Evolutionary conservation across 192 early-diverging fungal genomes (phyloP), one percentile per base, ranked within the genome.

Genomic region (Funneliformis geosporum): DNA sequence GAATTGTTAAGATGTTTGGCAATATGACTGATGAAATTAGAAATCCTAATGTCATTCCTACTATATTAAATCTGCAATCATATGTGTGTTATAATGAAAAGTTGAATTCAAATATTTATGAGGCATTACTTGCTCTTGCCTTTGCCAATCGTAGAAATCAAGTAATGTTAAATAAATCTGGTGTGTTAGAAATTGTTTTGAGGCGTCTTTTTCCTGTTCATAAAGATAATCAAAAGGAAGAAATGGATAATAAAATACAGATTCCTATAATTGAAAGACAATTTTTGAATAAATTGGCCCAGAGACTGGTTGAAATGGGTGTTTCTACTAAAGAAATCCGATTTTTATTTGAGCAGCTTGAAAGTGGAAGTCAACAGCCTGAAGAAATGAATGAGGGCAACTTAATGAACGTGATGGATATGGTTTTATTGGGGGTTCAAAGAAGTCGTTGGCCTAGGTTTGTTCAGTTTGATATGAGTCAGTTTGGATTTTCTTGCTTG

Each of bases 361-460:
- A 79, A 70, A 79, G 70, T 71, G 64, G 67, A 8, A 82, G 85
- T 33, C 82, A 80, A 2, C 73, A 73, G 11, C 69, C 83, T 11
- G 82, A 88, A n/a, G 82, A 85, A 1, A 82, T 84, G 16, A 79
- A 71, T 59, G 82, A 84, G 25, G 81, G 81, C 1, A 68, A 60
- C 55, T 60, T 68, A 44, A 60, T 66, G 38, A 60, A 55, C 11
- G 61, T 88, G 8, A 68, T 90, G 82, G 90, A 92, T 39, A 83
- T 88, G 66, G 72, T 91, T 10, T 73, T 91, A 6, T 87, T 86
- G 39, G 89, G 85, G 4, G 84, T 87, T 0, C 82, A 84, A 38
- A 84, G 83, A 42, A 87, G 88, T 69, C 78, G 88, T 33, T 91
- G 86, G 86, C 92, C 92, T 5, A 84, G 83, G 21, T 93, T 92